These are phyloP conservation scores for Helotiales sp. DNA, from an alignment of 2,329 filamentous ascomycete genomes.

Conservation along the genomic window DNA sequence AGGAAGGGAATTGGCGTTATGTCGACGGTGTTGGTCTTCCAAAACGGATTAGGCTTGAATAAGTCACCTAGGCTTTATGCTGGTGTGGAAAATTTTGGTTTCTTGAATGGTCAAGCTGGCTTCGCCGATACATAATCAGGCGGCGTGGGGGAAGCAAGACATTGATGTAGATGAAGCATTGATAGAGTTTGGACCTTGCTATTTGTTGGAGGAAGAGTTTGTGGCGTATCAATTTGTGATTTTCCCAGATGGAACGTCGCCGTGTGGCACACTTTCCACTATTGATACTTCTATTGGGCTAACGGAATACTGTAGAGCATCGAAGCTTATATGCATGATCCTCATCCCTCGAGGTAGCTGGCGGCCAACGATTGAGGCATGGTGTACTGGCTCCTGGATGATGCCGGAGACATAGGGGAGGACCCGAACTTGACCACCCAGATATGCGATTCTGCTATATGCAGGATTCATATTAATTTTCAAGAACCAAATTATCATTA, in stretches of 20 bases:
- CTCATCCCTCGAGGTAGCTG: too few species aligned
- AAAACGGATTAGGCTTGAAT: constrained; percentile 10
- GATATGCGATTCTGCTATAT: not conserved
- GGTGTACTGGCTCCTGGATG: not conserved
- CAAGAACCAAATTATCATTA: too few species aligned
- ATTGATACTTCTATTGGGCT: too few species aligned
- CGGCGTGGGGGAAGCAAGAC: constrained; percentile 12
- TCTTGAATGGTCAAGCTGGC: not conserved
- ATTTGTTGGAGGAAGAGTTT: not conserved
- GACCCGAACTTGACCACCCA: not conserved
- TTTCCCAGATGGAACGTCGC: too few species aligned
- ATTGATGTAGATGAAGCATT: constrained; percentile 1
- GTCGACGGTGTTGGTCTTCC: constrained; percentile 6
- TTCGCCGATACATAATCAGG: constrained; percentile 1
- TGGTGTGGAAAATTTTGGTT: constrained; percentile 8
- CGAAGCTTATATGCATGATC: too few species aligned
- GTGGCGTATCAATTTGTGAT: not conserved
- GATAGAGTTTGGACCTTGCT: not conserved
- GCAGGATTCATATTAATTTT: not conserved
- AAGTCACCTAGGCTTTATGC: constrained; percentile 5
- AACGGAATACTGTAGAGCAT: too few species aligned
- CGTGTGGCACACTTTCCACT: too few species aligned
- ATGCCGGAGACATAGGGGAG: not conserved
- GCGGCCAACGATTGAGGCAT: too few species aligned
- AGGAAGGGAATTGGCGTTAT: constrained; percentile 1